Evolutionary conservation across 768 basidiomycete species (phyloP).

Genomic region (Cystofilobasidium bisporidii): DNA sequence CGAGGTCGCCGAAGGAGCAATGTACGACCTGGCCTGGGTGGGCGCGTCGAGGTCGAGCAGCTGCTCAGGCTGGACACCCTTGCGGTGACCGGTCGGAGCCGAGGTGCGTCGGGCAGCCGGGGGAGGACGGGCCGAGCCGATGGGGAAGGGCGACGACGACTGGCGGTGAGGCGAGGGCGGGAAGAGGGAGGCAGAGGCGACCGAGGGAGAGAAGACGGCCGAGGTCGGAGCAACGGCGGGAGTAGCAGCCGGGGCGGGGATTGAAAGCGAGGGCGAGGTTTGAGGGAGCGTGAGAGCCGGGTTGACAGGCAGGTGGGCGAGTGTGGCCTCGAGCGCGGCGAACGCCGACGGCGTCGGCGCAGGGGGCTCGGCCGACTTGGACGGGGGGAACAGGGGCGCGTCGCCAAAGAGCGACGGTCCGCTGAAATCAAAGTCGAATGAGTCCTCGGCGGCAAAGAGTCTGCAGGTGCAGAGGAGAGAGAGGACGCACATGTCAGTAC

Average conservation of each 20-base stretch:
- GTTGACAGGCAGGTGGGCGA: slow-evolving; percentile 12
- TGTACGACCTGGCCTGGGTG: slow-evolving; percentile 66
- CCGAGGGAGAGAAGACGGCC: slow-evolving; percentile 7
- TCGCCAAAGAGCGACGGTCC: slow-evolving; percentile 17
- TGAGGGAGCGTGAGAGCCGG: slow-evolving; percentile 8
- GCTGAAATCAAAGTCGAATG: slow-evolving; percentile 22
- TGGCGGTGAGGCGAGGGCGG: slow-evolving; percentile 1
- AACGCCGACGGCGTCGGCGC: slow-evolving; percentile 6
- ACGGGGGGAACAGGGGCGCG: slow-evolving; percentile 20
- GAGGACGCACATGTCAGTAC: no score
- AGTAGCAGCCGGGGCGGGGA: not conserved
- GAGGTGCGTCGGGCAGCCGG: slow-evolving; percentile 5
- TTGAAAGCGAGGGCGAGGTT: not conserved
- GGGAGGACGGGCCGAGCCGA: slow-evolving; percentile 7
- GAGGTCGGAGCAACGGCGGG: not conserved
- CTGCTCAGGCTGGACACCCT: slow-evolving; percentile 17
- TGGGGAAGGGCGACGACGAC: slow-evolving; percentile 7
- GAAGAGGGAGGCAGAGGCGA: slow-evolving; percentile 1
- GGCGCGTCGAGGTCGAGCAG: slow-evolving; percentile 68
- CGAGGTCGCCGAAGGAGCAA: slow-evolving; percentile 61
- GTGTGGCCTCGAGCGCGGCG: slow-evolving; percentile 8
- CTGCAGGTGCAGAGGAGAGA: slow-evolving; percentile 4
- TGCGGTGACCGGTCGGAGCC: slow-evolving; percentile 23
- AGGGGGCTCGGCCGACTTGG: not conserved
- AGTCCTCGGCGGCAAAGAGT: slow-evolving; percentile 16